Percentiles rank a stretch among this genome's conserved stretches.
Evolutionary conservation across 1,284 basidiomycete species (phyloP).

Genomic region (Salmacisia buchloeana): DNA sequence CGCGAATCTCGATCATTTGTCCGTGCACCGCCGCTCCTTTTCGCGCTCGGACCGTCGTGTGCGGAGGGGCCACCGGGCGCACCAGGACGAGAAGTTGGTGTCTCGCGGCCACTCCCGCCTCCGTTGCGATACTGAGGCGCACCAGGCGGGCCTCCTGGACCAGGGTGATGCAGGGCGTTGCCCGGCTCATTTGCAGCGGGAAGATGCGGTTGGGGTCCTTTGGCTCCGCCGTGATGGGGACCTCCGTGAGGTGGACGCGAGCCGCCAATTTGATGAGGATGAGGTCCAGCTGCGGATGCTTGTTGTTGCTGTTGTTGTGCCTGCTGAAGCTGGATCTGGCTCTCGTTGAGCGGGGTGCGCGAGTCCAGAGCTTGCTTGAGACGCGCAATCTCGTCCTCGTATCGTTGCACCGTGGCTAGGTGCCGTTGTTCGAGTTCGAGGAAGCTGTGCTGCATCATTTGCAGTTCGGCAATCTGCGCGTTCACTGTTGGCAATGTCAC

Average conservation of each 20-base stretch:
- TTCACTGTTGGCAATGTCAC: conserved; percentile 55
- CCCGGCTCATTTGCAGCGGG: neutral
- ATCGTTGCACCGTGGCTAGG: conserved; percentile 65
- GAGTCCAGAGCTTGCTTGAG: conserved; percentile 63
- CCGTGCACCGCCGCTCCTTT: too few species aligned
- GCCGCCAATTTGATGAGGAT: neutral
- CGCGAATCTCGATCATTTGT: too few species aligned
- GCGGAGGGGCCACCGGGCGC: neutral
- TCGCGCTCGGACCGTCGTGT: neutral
- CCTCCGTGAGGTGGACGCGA: neutral
- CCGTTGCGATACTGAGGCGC: neutral
- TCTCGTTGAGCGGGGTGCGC: conserved; percentile 7
- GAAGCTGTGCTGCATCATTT: conserved; percentile 59
- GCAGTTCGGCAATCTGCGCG: conserved; percentile 67
- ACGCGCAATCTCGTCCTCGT: conserved; percentile 67
- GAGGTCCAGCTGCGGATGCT: neutral
- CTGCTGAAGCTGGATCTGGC: neutral
- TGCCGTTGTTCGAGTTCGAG: conserved; percentile 68
- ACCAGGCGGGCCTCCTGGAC: neutral
- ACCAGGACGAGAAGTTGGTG: neutral
- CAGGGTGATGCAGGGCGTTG: neutral
- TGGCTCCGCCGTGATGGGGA: neutral
- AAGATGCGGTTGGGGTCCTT: conserved; percentile 1
- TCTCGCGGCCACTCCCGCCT: neutral
- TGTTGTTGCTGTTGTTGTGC: neutral